Conservation (phyloP, 106 monocot genomes). For the Chionographis japonica region DNA sequence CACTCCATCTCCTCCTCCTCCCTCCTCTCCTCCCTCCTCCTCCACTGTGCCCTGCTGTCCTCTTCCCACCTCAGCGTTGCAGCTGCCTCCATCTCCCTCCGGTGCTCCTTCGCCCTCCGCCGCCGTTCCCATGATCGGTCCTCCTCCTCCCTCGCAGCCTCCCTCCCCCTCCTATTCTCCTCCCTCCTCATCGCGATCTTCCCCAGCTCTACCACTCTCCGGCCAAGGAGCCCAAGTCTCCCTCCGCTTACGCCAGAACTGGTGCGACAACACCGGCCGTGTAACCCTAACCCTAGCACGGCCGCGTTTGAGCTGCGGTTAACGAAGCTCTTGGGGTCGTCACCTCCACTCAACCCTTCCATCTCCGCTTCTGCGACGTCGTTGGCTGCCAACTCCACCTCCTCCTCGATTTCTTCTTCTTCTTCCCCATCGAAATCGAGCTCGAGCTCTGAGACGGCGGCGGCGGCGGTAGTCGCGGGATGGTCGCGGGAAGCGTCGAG, state of each 20-base stretch:
- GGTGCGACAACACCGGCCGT: background rate
- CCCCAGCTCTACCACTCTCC: conserved; percentile 1
- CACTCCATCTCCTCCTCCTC: conserved; percentile 62
- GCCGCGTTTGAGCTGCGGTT: background rate
- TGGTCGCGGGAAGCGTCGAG: background rate
- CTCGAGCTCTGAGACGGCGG: background rate
- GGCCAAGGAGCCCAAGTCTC: background rate
- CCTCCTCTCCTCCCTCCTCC: conserved; percentile 43
- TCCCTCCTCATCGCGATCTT: conserved; percentile 10
- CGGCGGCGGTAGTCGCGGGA: background rate
- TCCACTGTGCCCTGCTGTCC: conserved; percentile 21
- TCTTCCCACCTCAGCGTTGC: conserved; percentile 7
- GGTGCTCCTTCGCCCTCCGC: background rate
- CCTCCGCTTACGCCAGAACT: background rate
- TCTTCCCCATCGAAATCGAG: conserved; percentile 1
- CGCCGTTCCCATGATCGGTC: background rate
- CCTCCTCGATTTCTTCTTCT: conserved; percentile 1
- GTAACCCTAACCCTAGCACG: background rate
- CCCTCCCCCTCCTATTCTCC: conserved; percentile 10
- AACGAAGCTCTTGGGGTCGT: too few species aligned
- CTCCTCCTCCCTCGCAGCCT: conserved; percentile 2
- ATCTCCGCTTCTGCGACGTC: background rate
- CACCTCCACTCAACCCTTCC: background rate
- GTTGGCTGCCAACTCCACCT: too few species aligned
- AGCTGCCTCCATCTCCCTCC: conserved; percentile 6